phyloP scores from a whole-genome alignment of 441 rosid species.

The Gossypium schwendimanii region DNA sequence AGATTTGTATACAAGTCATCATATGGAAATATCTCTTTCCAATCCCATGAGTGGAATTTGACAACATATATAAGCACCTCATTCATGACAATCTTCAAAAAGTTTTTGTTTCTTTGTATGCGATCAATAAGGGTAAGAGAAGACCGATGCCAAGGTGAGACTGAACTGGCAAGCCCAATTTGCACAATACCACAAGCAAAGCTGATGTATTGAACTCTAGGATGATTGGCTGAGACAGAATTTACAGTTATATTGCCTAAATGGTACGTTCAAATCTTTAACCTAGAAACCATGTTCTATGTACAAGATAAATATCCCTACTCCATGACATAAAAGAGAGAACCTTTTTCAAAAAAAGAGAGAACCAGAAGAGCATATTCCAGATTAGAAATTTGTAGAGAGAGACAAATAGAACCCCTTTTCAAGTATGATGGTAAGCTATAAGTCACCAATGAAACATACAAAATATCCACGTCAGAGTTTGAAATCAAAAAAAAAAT shows the following conservation, averaged over 20 bases:
- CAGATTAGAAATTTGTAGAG: neutral
- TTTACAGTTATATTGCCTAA: neutral
- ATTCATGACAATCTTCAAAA: neutral
- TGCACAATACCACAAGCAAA: neutral
- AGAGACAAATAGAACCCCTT: neutral
- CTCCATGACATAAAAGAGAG: neutral
- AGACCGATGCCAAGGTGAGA: neutral
- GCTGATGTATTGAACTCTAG: neutral
- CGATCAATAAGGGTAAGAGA: neutral
- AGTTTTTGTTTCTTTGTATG: neutral
- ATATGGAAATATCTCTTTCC: neutral
- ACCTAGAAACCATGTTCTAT: neutral
- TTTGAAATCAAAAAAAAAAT: neutral
- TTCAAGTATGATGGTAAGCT: neutral
- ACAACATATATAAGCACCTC: neutral
- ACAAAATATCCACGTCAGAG: neutral
- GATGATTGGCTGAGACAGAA: constrained; percentile 3
- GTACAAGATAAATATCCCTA: neutral
- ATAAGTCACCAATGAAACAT: neutral
- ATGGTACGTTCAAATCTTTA: neutral
- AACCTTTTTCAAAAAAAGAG: neutral
- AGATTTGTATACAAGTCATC: neutral
- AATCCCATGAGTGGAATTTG: neutral
- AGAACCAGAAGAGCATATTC: neutral
- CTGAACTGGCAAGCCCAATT: neutral